Conservation (phyloP, 257 asterid genomes). For the Handroanthus guayacan region DNA sequence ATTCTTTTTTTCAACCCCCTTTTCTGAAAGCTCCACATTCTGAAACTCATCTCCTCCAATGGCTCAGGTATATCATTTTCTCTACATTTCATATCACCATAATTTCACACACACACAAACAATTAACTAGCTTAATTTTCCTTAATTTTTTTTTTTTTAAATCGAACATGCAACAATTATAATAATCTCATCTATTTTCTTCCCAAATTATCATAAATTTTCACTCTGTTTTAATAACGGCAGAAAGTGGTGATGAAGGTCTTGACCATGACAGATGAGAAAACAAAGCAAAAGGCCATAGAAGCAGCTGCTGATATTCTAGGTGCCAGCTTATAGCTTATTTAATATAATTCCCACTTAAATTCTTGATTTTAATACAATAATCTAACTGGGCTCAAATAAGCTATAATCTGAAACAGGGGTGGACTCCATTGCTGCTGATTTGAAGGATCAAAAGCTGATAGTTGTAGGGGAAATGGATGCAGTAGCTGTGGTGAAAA, state of each 20-base stretch:
- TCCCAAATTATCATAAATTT: no score
- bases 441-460: conserved; percentile 67
- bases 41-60: conserved; percentile 28
- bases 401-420: conserved; percentile 43
- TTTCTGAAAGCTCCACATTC: neutral
- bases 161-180: neutral
- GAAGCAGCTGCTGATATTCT: conserved; percentile 85
- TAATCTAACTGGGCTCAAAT: neutral
- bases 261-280: conserved; percentile 78
- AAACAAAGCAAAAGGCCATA: conserved; percentile 78
- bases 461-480: conserved; percentile 85
- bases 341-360: neutral
- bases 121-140: neutral
- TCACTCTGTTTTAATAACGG: neutral
- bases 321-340: conserved; percentile 42
- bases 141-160: neutral
- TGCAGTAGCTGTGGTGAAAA: conserved; percentile 70
- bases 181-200: neutral
- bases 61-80: conserved; percentile 43
- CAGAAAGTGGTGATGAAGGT: conserved; percentile 77
- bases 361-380: neutral
- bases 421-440: conserved; percentile 76
- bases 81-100: neutral
- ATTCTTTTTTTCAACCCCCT: neutral
- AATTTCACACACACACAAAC: neutral